These are phyloP conservation scores for Saccharomycopsis lassenensis DNA, from an alignment of 805 yeast species.

Conservation along the genomic window DNA sequence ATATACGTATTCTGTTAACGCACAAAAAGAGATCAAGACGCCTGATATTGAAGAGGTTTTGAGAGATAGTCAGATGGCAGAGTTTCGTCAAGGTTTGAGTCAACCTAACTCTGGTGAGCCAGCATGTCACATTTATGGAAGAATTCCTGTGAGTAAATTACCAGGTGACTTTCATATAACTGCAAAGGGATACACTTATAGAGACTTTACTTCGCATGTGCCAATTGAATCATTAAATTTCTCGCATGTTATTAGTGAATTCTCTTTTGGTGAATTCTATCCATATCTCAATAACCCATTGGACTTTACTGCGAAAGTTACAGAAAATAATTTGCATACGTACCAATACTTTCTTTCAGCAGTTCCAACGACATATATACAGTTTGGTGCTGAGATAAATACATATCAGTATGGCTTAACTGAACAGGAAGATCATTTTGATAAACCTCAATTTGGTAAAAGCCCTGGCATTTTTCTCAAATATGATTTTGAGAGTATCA, in stretches of 20 bases:
- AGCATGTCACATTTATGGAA: slow-evolving; percentile 81
- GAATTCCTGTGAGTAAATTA: slow-evolving; percentile 76
- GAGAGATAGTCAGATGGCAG: slow-evolving; percentile 56
- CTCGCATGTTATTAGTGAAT: slow-evolving; percentile 75
- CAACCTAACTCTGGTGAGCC: slow-evolving; percentile 44
- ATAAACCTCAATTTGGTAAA: slow-evolving; percentile 3
- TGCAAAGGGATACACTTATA: slow-evolving; percentile 60
- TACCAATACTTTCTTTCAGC: slow-evolving; percentile 65
- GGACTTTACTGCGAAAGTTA: slow-evolving; percentile 56
- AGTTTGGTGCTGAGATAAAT: slow-evolving; percentile 59
- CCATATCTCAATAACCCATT: slow-evolving; percentile 85
- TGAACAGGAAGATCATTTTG: slow-evolving; percentile 29
- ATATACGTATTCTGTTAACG: slow-evolving; percentile 32
- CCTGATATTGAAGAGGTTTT: slow-evolving; percentile 60
- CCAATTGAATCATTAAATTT: slow-evolving; percentile 52
- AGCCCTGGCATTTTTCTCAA: slow-evolving; percentile 74
- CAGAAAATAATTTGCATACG: slow-evolving; percentile 37
- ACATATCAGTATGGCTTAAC: slow-evolving; percentile 82
- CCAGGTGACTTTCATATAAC: slow-evolving; percentile 79
- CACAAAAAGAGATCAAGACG: slow-evolving; percentile 35
- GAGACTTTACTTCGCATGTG: slow-evolving; percentile 34
- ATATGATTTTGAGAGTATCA: slow-evolving; percentile 84
- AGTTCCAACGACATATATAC: slow-evolving; percentile 70
- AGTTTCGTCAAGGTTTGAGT: slow-evolving; percentile 36
- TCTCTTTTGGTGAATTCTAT: slow-evolving; percentile 83